These are phyloP conservation scores for Buddleja alternifolia DNA, from an alignment of 257 asterid species.

Conservation along the genomic window DNA sequence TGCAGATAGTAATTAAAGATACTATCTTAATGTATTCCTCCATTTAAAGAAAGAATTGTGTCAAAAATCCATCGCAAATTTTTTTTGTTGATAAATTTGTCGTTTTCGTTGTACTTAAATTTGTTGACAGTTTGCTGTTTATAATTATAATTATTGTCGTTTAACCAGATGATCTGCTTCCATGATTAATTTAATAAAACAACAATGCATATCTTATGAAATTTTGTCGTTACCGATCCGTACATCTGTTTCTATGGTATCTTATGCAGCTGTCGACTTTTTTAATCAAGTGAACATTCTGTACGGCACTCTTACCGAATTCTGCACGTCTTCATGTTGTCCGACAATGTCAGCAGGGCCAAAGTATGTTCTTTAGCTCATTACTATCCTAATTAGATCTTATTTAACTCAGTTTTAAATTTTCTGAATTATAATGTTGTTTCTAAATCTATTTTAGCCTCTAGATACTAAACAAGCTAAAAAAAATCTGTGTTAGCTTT, in stretches of 20 bases:
- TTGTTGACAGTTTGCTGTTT: background rate
- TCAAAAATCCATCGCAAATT: too few relatives aligned
- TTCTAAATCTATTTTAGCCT: background rate
- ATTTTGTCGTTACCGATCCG: slow-evolving; percentile 22
- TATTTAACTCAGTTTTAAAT: background rate
- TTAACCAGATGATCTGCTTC: background rate
- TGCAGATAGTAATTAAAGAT: too few relatives aligned
- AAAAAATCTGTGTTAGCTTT: background rate
- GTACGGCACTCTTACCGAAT: slow-evolving; percentile 58
- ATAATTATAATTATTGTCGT: background rate
- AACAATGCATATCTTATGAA: background rate
- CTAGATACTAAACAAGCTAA: background rate
- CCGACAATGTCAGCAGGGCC: slow-evolving; percentile 64
- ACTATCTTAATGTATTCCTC: too few relatives aligned
- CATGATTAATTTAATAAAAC: background rate
- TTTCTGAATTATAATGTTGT: background rate
- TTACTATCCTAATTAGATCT: background rate
- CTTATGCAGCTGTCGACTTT: slow-evolving; percentile 58
- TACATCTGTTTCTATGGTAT: slow-evolving; percentile 13
- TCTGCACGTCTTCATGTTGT: slow-evolving; percentile 57
- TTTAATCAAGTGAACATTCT: slow-evolving; percentile 53
- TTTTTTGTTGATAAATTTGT: slow-evolving; percentile 9
- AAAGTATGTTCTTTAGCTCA: slow-evolving; percentile 37
- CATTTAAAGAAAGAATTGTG: too few relatives aligned
- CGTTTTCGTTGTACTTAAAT: slow-evolving; percentile 4